Base-by-base conservation (phyloP, 2,329 filamentous ascomycete genomes). In the Dactylellina sp. region DNA sequence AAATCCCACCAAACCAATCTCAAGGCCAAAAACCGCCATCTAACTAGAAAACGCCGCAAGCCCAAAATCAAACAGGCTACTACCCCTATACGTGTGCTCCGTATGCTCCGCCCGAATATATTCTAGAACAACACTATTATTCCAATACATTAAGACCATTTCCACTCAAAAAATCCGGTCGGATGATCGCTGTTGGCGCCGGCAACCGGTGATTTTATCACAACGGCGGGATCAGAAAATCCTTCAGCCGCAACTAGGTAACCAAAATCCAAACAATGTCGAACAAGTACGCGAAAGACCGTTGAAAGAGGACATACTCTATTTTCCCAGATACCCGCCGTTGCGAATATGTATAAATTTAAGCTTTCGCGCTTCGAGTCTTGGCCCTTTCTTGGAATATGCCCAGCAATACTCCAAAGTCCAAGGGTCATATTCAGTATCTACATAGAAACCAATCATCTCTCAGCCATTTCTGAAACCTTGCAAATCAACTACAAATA, bases 351-450 rank as follows among this genome's bases (percentile, higher is more conserved):
- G 39, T 42, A 42, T 42, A 42, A 42, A 42, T n/a, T 14, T 42
- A 42, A 42, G 39, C 39, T 42, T 42, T 42, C 39, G 39, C 12
- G 16, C 28, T 42, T 42, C 39, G 39, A n/a, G 14, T 42, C 39
- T 42, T 42, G 39, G 39, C 39, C 35, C 11, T 42, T 42, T 42
- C 39, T 42, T 42, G 39, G 39, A 42, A 12, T 12, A 42, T 42
- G 39, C 39, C 11, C 39, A 42, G 16, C 39, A 14, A 7, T 14
- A 7, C 6, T 14, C 12, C 11, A 18, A 42, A 5, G 3, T 18
- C 12, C 11, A 14, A 42, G 16, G 5, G 14, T 12, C 39, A 42
- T 18, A 42, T n/a, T 42, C 11, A 42, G 4, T 42, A 37, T n/a
- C n/a, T n/a, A n/a, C n/a, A n/a, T n/a, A n/a, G n/a, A n/a, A n/a